phyloP scores from a whole-genome alignment of 2,329 filamentous ascomycete genomes.

The Xenoacremonium recifei region DNA sequence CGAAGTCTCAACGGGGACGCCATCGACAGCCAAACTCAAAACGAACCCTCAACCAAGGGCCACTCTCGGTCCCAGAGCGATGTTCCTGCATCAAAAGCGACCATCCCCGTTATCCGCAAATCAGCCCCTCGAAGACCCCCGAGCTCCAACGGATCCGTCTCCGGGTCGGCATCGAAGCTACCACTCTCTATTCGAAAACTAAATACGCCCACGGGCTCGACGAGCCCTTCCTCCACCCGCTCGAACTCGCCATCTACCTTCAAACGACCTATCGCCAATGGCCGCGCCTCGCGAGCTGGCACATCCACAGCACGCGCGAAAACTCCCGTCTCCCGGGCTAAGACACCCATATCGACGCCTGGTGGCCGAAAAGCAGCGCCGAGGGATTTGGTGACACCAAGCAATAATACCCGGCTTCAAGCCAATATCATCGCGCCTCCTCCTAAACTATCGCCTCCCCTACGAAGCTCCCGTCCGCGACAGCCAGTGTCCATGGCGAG shows the following conservation, averaged over 20 bases:
- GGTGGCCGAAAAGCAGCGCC: slow-evolving; percentile 39
- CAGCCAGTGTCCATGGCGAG: slow-evolving; percentile 74
- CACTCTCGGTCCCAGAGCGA: slow-evolving; percentile 61
- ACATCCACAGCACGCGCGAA: slow-evolving; percentile 39
- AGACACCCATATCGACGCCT: slow-evolving; percentile 40
- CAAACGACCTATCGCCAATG: slow-evolving; percentile 42
- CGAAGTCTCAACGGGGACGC: slow-evolving; percentile 33
- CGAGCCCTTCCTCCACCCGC: slow-evolving; percentile 52
- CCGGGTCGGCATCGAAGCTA: slow-evolving; percentile 40
- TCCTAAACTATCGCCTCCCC: slow-evolving; percentile 72
- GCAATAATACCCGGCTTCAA: slow-evolving; percentile 60
- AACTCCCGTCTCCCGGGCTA: slow-evolving; percentile 40
- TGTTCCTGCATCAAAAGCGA: slow-evolving; percentile 39
- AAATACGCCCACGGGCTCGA: slow-evolving; percentile 42
- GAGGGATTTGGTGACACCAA: slow-evolving; percentile 43
- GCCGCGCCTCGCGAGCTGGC: slow-evolving; percentile 36
- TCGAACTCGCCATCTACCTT: slow-evolving; percentile 54
- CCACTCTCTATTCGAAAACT: slow-evolving; percentile 47
- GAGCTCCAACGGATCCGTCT: slow-evolving; percentile 20
- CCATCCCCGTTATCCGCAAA: slow-evolving; percentile 31
- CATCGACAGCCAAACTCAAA: slow-evolving; percentile 16
- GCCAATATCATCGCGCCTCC: slow-evolving; percentile 71
- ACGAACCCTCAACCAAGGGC: slow-evolving; percentile 27
- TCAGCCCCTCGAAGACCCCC: slow-evolving; percentile 25
- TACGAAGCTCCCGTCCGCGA: slow-evolving; percentile 79